Conservation (phyloP, 2,329 filamentous ascomycete genomes). For the Paecilomyces niveus region DNA sequence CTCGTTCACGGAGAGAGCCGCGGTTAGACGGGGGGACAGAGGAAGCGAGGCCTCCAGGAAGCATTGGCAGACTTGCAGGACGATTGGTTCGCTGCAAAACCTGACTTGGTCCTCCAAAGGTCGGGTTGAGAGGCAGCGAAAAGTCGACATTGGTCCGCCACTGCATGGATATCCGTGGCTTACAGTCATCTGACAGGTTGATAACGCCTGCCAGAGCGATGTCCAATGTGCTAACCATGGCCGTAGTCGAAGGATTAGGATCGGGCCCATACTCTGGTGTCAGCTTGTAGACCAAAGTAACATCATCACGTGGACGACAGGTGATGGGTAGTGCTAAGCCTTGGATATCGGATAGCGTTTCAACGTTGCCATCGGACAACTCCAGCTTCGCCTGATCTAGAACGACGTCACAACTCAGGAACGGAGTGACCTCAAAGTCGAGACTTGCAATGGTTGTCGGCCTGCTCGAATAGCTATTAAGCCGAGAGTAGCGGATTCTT, state of each 20-base stretch:
- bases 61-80: slow-evolving; percentile 36
- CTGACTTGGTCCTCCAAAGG: slow-evolving; percentile 39
- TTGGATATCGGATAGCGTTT: slow-evolving; percentile 31
- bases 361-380: slow-evolving; percentile 42
- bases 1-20: slow-evolving; percentile 29
- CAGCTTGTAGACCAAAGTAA: slow-evolving; percentile 52
- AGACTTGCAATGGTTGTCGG: slow-evolving; percentile 47
- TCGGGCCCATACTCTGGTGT: slow-evolving; percentile 32
- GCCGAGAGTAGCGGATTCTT: slow-evolving; percentile 47
- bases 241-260: slow-evolving; percentile 28
- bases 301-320: slow-evolving; percentile 48
- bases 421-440: slow-evolving; percentile 50
- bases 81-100: slow-evolving; percentile 39
- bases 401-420: slow-evolving; percentile 42
- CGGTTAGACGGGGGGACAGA: slow-evolving; percentile 17
- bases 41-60: slow-evolving; percentile 9
- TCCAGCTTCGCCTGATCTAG: slow-evolving; percentile 43
- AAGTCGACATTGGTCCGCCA: slow-evolving; percentile 46
- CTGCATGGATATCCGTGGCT: slow-evolving; percentile 40
- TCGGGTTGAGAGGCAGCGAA: slow-evolving; percentile 40
- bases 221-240: slow-evolving; percentile 35
- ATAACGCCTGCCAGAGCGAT: slow-evolving; percentile 41
- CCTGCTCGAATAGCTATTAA: slow-evolving; percentile 36
- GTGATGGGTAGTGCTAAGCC: slow-evolving; percentile 30
- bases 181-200: slow-evolving; percentile 32